phyloP scores from a whole-genome alignment of 73 alveolate species.

The Effrenium voratum region DNA sequence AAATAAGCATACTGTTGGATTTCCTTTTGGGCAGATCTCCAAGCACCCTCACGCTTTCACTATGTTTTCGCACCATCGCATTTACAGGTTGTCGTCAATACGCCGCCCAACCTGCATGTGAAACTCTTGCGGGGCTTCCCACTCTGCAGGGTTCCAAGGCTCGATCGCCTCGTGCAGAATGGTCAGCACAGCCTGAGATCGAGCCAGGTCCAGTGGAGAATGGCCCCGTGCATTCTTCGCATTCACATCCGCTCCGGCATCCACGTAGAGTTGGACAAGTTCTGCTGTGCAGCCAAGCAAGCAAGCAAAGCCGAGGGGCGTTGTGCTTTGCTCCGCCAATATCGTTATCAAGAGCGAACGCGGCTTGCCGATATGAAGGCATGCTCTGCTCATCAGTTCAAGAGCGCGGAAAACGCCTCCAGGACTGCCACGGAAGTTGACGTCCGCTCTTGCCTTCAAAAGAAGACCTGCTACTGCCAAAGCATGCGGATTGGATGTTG shows the following conservation, averaged over 20 bases:
- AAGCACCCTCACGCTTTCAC: too few relatives aligned
- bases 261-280: not conserved
- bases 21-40: too few relatives aligned
- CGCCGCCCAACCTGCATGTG: too few relatives aligned
- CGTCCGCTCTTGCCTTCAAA: slow-evolving; percentile 32
- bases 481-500: slow-evolving; percentile 6
- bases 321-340: slow-evolving; percentile 2
- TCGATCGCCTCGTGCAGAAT: too few relatives aligned
- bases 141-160: too few relatives aligned
- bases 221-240: slow-evolving; percentile 28
- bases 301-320: not conserved
- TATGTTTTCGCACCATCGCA: too few relatives aligned
- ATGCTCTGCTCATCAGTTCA: slow-evolving; percentile 6
- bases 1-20: too few relatives aligned
- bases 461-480: not conserved
- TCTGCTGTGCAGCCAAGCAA: not conserved
- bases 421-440: slow-evolving; percentile 3
- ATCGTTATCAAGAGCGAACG: not conserved
- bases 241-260: slow-evolving; percentile 14
- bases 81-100: too few relatives aligned
- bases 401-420: not conserved
- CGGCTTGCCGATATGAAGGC: not conserved
- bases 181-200: not conserved
- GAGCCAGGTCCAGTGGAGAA: not conserved
- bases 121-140: too few relatives aligned